These are phyloP conservation scores for Magnusiomyces clavatus DNA, from an alignment of 1,139 yeast species.

Conservation along the genomic window DNA sequence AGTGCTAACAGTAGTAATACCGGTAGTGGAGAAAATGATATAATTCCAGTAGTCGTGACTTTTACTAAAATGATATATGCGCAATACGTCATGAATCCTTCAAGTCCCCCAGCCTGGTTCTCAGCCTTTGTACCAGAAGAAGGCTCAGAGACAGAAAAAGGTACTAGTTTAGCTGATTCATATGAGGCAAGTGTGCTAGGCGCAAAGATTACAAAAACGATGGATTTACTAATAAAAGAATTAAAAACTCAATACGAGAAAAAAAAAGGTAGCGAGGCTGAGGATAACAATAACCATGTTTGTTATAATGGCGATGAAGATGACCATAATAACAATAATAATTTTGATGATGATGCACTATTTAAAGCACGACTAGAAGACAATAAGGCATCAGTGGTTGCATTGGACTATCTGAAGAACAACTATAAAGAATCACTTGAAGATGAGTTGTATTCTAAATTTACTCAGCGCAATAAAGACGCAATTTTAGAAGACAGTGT, in stretches of 20 bases:
- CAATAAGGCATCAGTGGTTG: not conserved
- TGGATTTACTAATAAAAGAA: slow-evolving; percentile 3
- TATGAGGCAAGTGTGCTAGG: slow-evolving; percentile 8
- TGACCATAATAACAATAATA: not conserved
- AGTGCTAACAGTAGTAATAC: too few relatives aligned
- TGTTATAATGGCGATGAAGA: not conserved
- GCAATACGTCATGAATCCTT: not conserved
- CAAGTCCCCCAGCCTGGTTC: slow-evolving; percentile 7
- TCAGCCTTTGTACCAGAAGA: slow-evolving; percentile 5
- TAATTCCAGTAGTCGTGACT: not conserved
- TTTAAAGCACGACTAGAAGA: not conserved
- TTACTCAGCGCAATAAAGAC: not conserved
- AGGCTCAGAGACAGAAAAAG: not conserved
- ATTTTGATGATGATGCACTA: slow-evolving; percentile 1
- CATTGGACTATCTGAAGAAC: not conserved
- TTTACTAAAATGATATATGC: slow-evolving; percentile 10
- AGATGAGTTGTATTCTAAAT: not conserved
- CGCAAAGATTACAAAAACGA: slow-evolving; percentile 1
- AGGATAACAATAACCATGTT: too few relatives aligned
- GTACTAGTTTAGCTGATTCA: not conserved
- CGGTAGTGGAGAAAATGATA: too few relatives aligned
- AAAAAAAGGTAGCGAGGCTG: not conserved
- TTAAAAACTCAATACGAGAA: not conserved
- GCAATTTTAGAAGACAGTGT: not conserved
- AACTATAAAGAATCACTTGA: not conserved